A percentile compares a stretch with the other conserved stretches of the same genome.
phyloP scores from a whole-genome alignment of 306 rosid species.

The Trichosanthes cucumerina region DNA sequence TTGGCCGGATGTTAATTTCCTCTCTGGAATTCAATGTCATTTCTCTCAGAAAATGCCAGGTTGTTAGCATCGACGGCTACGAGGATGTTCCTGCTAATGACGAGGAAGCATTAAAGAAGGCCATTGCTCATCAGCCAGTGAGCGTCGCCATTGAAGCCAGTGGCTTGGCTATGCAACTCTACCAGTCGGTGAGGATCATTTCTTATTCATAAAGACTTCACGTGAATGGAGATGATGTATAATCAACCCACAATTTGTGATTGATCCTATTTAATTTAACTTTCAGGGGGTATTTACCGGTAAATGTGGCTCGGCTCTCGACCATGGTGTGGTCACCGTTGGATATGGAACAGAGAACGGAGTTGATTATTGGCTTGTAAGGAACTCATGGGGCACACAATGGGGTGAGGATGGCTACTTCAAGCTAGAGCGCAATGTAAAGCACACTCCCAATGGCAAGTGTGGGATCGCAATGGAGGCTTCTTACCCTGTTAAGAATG shows the following conservation, averaged over 20 bases:
- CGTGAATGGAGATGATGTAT: neutral
- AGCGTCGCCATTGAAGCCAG: constrained; percentile 60
- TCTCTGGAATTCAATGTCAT: neutral
- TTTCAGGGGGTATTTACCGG: constrained; percentile 80
- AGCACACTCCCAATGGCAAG: constrained; percentile 29
- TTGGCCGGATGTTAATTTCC: neutral
- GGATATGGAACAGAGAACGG: constrained; percentile 87
- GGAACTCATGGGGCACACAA: constrained; percentile 83
- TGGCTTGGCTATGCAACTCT: constrained; percentile 59
- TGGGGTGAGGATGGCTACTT: constrained; percentile 94
- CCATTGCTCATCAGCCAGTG: constrained; percentile 50
- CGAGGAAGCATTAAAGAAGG: constrained; percentile 45
- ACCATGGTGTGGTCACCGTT: constrained; percentile 81
- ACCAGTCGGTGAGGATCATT: constrained; percentile 32
- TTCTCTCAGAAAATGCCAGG: constrained; percentile 39
- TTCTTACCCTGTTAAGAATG: constrained; percentile 68
- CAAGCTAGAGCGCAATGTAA: constrained; percentile 56
- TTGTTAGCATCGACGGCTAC: constrained; percentile 61
- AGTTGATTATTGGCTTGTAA: constrained; percentile 78
- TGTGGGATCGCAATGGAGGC: constrained; percentile 78
- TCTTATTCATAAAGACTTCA: neutral
- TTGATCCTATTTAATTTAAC: neutral
- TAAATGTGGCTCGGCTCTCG: constrained; percentile 48
- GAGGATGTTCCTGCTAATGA: constrained; percentile 63
- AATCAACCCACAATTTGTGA: too few species aligned